phyloP scores from a whole-genome alignment of 2,329 filamentous ascomycete genomes.

The Grosmannia clavigera region DNA sequence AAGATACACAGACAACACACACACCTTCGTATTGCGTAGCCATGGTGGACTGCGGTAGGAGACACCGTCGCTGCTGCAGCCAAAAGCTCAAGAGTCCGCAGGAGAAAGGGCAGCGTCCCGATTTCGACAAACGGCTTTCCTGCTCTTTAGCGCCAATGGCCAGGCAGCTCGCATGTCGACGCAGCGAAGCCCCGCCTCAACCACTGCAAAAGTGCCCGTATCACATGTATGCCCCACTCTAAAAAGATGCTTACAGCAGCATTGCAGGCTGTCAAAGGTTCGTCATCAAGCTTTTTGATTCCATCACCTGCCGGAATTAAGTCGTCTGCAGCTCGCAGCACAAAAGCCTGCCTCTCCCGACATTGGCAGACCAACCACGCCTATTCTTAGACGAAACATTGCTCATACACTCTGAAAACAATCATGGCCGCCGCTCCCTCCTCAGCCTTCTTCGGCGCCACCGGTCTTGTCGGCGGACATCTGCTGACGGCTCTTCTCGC shows the following conservation, averaged over 20 bases:
- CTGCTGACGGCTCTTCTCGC: constrained; percentile 58
- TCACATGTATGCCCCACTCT: neutral
- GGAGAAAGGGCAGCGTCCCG: neutral
- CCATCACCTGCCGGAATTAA: neutral
- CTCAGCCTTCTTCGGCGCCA: constrained; percentile 46
- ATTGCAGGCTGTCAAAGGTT: neutral
- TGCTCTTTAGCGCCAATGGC: neutral
- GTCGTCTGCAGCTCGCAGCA: no score
- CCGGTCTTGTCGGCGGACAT: constrained; percentile 57
- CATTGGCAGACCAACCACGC: no score
- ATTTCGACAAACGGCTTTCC: neutral
- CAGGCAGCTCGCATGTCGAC: constrained; percentile 4
- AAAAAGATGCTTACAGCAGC: neutral
- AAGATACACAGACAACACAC: neutral
- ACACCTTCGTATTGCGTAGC: constrained; percentile 45
- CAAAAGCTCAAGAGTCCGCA: neutral
- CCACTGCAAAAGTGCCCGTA: neutral
- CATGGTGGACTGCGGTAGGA: constrained; percentile 24
- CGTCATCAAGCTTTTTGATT: neutral
- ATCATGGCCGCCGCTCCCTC: neutral
- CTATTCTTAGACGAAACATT: neutral
- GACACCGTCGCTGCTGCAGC: neutral
- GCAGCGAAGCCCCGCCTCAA: neutral
- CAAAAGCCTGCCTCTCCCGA: no score
- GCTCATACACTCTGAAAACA: neutral